A percentile compares a stretch with the other conserved stretches of the same genome.
Evolutionary conservation across 306 rosid species (phyloP).

Genomic region (Vigna hirtella): DNA sequence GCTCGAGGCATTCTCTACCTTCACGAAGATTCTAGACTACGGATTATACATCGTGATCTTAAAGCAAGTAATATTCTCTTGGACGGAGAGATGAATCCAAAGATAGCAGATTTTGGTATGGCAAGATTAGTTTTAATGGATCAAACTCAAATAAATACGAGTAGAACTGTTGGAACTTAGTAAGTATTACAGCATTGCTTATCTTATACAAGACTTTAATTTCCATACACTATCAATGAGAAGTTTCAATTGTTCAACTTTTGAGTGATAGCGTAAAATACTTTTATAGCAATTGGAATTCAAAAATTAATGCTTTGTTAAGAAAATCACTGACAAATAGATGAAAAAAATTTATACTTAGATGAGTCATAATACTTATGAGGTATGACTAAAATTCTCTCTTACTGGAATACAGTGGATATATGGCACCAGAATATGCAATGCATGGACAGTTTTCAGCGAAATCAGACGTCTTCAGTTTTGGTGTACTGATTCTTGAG

Average conservation of each 20-base stretch:
- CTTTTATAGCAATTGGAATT: too few species aligned
- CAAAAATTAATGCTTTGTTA: too few species aligned
- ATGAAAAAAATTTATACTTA: too few species aligned
- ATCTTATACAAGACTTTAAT: background rate
- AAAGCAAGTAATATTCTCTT: background rate
- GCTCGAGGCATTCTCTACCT: background rate
- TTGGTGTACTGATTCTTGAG: background rate
- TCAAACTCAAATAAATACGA: background rate
- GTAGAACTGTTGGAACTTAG: background rate
- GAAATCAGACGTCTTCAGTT: background rate
- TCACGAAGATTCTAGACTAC: background rate
- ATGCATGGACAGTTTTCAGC: background rate
- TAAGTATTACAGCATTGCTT: background rate
- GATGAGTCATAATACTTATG: too few species aligned
- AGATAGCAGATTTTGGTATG: background rate
- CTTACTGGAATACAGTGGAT: background rate
- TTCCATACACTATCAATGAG: background rate
- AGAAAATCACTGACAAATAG: too few species aligned
- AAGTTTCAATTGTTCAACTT: too few species aligned
- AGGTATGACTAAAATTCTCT: too few species aligned
- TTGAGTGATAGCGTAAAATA: too few species aligned
- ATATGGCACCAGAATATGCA: background rate
- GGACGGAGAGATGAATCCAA: background rate
- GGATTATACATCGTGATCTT: background rate
- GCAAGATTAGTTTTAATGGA: background rate